These are phyloP conservation scores for Melaleuca alternifolia DNA, from an alignment of 345 rosid species.

Conservation along the genomic window DNA sequence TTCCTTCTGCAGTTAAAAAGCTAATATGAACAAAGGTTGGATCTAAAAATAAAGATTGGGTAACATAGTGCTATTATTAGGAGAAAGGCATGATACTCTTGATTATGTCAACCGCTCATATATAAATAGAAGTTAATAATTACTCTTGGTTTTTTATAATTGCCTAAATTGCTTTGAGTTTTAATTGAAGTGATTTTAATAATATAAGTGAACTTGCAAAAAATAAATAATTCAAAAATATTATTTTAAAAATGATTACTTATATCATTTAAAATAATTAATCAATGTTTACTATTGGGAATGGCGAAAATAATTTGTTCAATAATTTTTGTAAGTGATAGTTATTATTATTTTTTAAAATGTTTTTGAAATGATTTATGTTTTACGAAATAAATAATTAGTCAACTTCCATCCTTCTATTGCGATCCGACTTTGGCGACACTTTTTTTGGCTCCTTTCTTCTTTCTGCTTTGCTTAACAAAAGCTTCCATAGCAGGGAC, in stretches of 20 bases:
- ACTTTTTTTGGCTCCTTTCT: background rate
- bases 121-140: background rate
- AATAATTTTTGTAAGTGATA: no score
- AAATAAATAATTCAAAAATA: no score
- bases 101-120: background rate
- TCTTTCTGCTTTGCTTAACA: background rate
- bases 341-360: no score
- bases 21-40: background rate
- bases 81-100: background rate
- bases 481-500: background rate
- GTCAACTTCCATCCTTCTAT: background rate
- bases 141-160: no score
- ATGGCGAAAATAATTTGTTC: background rate
- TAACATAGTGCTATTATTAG: background rate
- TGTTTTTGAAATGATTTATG: no score
- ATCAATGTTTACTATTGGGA: no score
- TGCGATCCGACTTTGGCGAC: background rate
- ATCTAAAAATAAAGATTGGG: background rate
- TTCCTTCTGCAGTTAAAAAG: background rate
- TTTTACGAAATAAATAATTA: no score
- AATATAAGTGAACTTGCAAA: accelerated
- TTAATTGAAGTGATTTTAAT: background rate
- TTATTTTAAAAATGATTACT: accelerated
- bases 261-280: no score
- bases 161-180: background rate